phyloP scores from a whole-genome alignment of 352 stramenopile genomes.

The Phytophthora multivora region DNA sequence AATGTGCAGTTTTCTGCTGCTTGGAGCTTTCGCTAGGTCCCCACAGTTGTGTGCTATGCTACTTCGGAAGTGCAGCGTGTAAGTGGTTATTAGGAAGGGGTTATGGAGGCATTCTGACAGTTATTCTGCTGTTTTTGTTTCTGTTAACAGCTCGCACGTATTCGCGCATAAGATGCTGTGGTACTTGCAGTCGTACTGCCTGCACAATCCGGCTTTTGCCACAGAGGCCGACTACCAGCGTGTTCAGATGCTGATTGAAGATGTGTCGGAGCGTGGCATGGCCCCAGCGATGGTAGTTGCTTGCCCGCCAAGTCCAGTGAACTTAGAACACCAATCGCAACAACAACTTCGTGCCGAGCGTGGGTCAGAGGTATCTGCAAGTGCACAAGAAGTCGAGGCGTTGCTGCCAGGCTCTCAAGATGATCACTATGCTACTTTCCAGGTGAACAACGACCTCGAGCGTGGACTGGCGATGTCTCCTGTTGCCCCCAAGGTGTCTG shows the following conservation, averaged over 20 bases:
- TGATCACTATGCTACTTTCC: constrained; percentile 76
- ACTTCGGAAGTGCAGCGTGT: constrained; percentile 80
- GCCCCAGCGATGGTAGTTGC: constrained; percentile 53
- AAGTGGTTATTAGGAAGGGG: constrained; percentile 15
- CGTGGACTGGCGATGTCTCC: constrained; percentile 24
- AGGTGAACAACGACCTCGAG: constrained; percentile 55
- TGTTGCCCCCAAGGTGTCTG: constrained; percentile 9
- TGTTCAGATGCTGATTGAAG: constrained; percentile 82
- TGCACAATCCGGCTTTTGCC: constrained; percentile 62
- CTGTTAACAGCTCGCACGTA: constrained; percentile 64
- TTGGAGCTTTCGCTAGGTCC: constrained; percentile 67
- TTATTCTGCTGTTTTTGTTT: neutral
- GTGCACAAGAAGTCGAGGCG: constrained; percentile 54
- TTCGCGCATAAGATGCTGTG: constrained; percentile 88
- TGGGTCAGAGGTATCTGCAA: constrained; percentile 28
- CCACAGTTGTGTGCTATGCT: constrained; percentile 71
- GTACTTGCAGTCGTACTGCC: constrained; percentile 84
- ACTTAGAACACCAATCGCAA: constrained; percentile 19
- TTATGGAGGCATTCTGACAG: neutral
- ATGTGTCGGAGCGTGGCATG: constrained; percentile 64
- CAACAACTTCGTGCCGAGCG: constrained; percentile 26
- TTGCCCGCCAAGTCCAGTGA: constrained; percentile 29
- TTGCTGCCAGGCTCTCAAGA: constrained; percentile 55
- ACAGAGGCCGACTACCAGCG: constrained; percentile 58
- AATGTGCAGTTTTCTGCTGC: constrained; percentile 82